These are phyloP conservation scores for Plasmodium malariae DNA, from an alignment of 169 alveolate species.

Conservation along the genomic window DNA sequence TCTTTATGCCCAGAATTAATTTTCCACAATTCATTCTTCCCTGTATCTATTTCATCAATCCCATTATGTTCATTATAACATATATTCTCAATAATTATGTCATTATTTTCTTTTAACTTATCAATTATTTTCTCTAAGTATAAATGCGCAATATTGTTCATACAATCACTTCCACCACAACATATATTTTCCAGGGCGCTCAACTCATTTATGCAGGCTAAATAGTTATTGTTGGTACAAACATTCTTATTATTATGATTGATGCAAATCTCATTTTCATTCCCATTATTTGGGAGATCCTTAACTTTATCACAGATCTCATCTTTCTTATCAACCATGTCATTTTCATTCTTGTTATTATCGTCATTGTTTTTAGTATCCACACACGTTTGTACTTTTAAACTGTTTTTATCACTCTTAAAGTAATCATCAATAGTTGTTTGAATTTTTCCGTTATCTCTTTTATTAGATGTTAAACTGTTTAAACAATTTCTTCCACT, in stretches of 20 bases:
- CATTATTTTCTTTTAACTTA: slow-evolving; percentile 11
- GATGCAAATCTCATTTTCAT: not conserved
- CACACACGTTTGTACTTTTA: not conserved
- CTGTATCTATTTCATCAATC: not conserved
- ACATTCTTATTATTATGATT: not conserved
- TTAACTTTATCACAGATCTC: too few relatives aligned
- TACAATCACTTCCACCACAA: not conserved
- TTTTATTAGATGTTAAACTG: slow-evolving; percentile 4
- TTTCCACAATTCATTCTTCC: not conserved
- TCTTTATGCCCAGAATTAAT: not conserved
- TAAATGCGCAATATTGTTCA: not conserved
- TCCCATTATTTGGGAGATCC: not conserved
- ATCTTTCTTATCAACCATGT: too few relatives aligned
- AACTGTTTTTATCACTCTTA: not conserved
- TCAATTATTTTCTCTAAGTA: slow-evolving; percentile 35
- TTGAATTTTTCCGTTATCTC: slow-evolving; percentile 20
- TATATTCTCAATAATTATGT: slow-evolving; percentile 2
- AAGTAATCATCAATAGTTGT: slow-evolving; percentile 41
- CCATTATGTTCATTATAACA: not conserved
- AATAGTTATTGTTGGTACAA: not conserved
- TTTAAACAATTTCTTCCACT: not conserved
- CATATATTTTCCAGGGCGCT: not conserved
- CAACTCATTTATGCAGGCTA: not conserved
- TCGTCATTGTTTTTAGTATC: not conserved
- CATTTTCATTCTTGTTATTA: too few relatives aligned